Evolutionary conservation across 1,284 basidiomycete genomes (phyloP).

Genomic region (Ceraceosorus bombacis): DNA sequence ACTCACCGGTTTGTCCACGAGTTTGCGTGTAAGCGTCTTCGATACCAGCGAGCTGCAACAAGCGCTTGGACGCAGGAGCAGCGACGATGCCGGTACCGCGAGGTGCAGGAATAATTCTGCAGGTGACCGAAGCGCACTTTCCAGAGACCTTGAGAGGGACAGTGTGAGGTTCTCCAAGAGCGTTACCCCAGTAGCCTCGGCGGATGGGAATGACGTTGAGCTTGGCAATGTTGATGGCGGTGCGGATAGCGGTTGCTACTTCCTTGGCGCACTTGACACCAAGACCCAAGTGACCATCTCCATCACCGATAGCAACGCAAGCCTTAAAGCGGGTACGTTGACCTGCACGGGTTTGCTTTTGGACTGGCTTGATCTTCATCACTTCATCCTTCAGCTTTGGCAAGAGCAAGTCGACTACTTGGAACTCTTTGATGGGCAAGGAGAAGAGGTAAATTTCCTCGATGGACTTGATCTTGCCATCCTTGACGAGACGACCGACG

Average conservation of each 20-base stretch:
- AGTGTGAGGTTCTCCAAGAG: conserved; percentile 86
- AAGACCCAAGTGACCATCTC: conserved; percentile 92
- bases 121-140: conserved; percentile 99
- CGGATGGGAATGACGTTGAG: conserved; percentile 91
- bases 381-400: conserved; percentile 66
- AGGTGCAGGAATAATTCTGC: conserved; percentile 91
- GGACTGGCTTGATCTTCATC: conserved; percentile 99
- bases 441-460: conserved; percentile 99
- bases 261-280: conserved; percentile 99
- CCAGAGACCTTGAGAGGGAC: conserved; percentile 97
- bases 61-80: conserved; percentile 90
- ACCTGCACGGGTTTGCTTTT: conserved; percentile 99
- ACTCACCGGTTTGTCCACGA: conserved; percentile 79
- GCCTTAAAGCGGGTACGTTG: conserved; percentile 99
- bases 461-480: conserved; percentile 99
- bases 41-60: conserved; percentile 95
- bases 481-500: conserved; percentile 96
- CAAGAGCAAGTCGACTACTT: conserved; percentile 47
- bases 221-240: conserved; percentile 95
- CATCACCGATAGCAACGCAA: conserved; percentile 96
- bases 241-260: conserved; percentile 97
- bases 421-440: conserved; percentile 60
- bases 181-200: conserved; percentile 91
- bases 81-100: conserved; percentile 99
- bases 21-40: conserved; percentile 90